Evolutionary conservation across 345 rosid species (phyloP).

Genomic region (Eucalyptus curtisii): DNA sequence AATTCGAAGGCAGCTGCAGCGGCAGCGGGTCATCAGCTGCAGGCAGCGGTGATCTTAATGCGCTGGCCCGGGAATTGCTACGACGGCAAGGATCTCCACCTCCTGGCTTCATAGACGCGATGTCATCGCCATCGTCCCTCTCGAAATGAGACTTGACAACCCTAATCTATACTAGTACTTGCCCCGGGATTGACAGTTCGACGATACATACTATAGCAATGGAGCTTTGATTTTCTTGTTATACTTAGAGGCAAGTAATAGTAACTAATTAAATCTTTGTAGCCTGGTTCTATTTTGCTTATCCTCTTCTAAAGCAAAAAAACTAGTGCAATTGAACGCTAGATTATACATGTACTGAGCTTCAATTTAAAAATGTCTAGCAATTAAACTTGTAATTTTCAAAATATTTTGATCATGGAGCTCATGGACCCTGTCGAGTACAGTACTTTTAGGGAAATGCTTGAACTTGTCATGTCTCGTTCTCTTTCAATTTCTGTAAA

Average conservation of each 20-base stretch:
- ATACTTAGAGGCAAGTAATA: neutral
- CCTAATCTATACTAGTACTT: neutral
- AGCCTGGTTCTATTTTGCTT: neutral
- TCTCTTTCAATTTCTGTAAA: neutral
- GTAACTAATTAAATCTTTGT: neutral
- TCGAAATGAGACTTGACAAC: slow-evolving; percentile 28
- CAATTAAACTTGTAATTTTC: neutral
- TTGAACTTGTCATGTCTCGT: neutral
- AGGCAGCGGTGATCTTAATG: slow-evolving; percentile 58
- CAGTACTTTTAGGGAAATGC: neutral
- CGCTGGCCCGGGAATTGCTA: slow-evolving; percentile 69
- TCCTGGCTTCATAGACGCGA: slow-evolving; percentile 28
- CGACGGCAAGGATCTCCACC: slow-evolving; percentile 58
- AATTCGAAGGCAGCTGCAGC: slow-evolving; percentile 32
- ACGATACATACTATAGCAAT: neutral
- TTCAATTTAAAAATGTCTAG: neutral
- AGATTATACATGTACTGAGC: neutral
- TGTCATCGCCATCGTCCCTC: slow-evolving; percentile 39
- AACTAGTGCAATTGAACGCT: neutral
- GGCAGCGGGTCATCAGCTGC: neutral
- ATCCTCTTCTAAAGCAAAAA: neutral
- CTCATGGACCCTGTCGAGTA: neutral
- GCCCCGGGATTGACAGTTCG: neutral
- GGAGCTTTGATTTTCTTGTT: slow-evolving; percentile 3
- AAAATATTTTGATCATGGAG: neutral